Evolutionary conservation across 371 early-diverging fungal species (phyloP).

Genomic region (Mucor saturninus): DNA sequence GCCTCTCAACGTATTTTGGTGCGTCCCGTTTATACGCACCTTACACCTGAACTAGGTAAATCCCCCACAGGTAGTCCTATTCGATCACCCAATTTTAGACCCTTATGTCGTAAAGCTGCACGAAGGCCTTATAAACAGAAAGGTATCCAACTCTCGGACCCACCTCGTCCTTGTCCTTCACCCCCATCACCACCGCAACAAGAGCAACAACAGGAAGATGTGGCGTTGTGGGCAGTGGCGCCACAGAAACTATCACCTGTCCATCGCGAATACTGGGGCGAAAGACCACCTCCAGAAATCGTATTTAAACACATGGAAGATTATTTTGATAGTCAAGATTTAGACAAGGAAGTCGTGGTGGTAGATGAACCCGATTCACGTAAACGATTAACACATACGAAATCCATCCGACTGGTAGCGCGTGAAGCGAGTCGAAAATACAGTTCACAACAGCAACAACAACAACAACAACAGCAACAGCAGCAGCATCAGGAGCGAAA

Average conservation of each 20-base stretch:
- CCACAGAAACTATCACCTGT: conserved; percentile 16
- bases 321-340: conserved; percentile 80
- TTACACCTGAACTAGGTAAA: conserved; percentile 49
- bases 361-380: conserved; percentile 8
- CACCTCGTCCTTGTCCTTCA: conserved; percentile 20
- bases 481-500: too few relatives aligned
- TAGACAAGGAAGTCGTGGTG: conserved; percentile 71
- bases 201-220: conserved; percentile 12
- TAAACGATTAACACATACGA: conserved; percentile 32
- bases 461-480: too few relatives aligned
- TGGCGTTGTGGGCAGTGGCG: conserved; percentile 38
- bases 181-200: conserved; percentile 14
- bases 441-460: not conserved
- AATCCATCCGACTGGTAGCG: conserved; percentile 58
- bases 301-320: conserved; percentile 74
- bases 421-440: conserved; percentile 48
- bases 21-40: conserved; percentile 23
- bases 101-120: conserved; percentile 34
- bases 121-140: conserved; percentile 15
- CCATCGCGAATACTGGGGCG: conserved; percentile 58
- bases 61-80: conserved; percentile 35
- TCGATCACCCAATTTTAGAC: conserved; percentile 22
- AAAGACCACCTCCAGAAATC: conserved; percentile 77
- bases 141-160: conserved; percentile 44
- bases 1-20: conserved; percentile 50